Conservation (phyloP, 2,329 filamentous ascomycete species). For the Drechslerella coelobrocha region DNA sequence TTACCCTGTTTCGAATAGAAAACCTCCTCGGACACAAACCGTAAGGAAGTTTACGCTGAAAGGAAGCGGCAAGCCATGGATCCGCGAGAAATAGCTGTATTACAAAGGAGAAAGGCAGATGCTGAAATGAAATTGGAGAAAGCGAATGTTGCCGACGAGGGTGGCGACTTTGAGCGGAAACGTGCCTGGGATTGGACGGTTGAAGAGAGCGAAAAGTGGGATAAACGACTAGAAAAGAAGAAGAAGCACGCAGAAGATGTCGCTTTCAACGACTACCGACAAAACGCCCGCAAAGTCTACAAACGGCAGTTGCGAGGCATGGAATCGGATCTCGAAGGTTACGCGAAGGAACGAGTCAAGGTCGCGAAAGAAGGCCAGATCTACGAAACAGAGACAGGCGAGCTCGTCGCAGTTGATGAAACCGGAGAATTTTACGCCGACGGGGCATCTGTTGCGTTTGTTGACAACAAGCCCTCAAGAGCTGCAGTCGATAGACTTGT, state of each 20-base stretch:
- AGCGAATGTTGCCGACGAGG: constrained; percentile 81
- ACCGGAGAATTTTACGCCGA: constrained; percentile 91
- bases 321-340: constrained; percentile 78
- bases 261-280: constrained; percentile 85
- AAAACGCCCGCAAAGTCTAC: constrained; percentile 90
- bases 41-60: constrained; percentile 83
- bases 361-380: constrained; percentile 88
- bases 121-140: constrained; percentile 92
- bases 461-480: constrained; percentile 84
- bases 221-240: constrained; percentile 87
- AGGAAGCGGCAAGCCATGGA: constrained; percentile 80
- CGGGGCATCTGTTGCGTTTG: constrained; percentile 79
- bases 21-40: constrained; percentile 73
- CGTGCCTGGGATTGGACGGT: constrained; percentile 98
- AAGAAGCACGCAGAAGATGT: constrained; percentile 80
- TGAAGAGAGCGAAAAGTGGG: constrained; percentile 93
- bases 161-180: constrained; percentile 95
- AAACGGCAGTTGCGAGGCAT: constrained; percentile 85
- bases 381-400: constrained; percentile 91
- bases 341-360: constrained; percentile 83
- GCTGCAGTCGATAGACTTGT: constrained; percentile 88
- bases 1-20: constrained; percentile 60
- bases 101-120: constrained; percentile 85
- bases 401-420: constrained; percentile 91
- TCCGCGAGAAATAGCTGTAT: constrained; percentile 74